Evolutionary conservation across 805 yeast species (phyloP), one percentile per base, ranked within the genome.

Genomic region (Kurtzmaniella fragi): DNA sequence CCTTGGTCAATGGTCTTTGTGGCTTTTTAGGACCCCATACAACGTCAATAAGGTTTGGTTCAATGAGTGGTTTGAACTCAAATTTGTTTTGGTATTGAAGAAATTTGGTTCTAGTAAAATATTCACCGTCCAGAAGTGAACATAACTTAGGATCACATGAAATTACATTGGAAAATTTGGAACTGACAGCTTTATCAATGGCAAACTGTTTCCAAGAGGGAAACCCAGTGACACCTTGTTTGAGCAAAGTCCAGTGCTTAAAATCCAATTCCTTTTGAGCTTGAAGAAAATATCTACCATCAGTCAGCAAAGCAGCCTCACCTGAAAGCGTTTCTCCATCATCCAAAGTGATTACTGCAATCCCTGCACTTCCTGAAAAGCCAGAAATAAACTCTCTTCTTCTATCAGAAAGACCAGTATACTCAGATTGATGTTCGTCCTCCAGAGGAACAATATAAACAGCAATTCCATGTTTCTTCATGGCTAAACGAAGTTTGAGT

Each of bases 361-460:
- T 67, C 17, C 98, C 99, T 2, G 97, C 95, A 35, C 91, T 81
- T 1, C 98, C 99, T 10, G 91, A 83, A 63, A 91, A 91, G 0
- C 89, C 97, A 5, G 90, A 75, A 20, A 91, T 83, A 51, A 73
- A 91, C 39, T 78, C 83, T 41, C 97, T 71, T 49, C 96, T 77
- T 56, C 83, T 86, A 58, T 91, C 98, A 11, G 82, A 77, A 1
- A 73, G 64, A 0, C 93, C 75, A 6, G 91, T 91, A 52, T 90
- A 90, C 63, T 91, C 99, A 20, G 90, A 80, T 59, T 84, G 91
- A 59, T 91, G 99, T 50, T 86, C 95, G 56, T 91, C 99, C 57
- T 88, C 96, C 31, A 95, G 81, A 15, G 91, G 88, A 8, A 86
- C 77, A 20, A 77, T 70, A 58, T 93, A 91, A 27, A 87, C 81